Evolutionary conservation across 176 grass and related monocot species (phyloP).

Genomic region (Leersia perrieri): DNA sequence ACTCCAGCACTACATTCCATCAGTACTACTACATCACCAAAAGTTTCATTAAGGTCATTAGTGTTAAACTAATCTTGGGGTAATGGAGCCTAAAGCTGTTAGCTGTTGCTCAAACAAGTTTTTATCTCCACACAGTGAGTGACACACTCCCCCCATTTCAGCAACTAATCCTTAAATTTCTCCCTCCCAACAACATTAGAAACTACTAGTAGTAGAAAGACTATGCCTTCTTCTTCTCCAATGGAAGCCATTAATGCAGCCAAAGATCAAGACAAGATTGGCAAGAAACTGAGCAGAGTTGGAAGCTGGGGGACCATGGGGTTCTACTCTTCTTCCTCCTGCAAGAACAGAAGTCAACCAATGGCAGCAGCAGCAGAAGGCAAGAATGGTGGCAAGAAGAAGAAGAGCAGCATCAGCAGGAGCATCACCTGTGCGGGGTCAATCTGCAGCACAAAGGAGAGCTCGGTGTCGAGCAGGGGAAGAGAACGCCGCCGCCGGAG

Average conservation of each 20-base stretch:
- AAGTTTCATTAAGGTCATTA: conserved; percentile 31
- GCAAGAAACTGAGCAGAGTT: conserved; percentile 29
- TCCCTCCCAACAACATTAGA: too few relatives aligned
- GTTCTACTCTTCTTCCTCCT: conserved; percentile 22
- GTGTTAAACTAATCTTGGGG: conserved; percentile 45
- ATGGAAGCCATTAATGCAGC: conserved; percentile 46
- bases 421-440: conserved; percentile 46
- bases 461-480: conserved; percentile 24
- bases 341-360: conserved; percentile 27
- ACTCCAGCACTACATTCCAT: conserved; percentile 3
- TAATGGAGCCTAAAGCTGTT: conserved; percentile 33
- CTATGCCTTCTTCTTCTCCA: conserved; percentile 37
- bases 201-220: too few relatives aligned
- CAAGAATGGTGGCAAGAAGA: conserved; percentile 13
- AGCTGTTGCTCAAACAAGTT: background rate
- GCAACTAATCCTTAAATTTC: background rate
- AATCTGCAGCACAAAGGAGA: conserved; percentile 61
- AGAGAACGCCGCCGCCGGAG: background rate
- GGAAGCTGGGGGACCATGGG: conserved; percentile 19
- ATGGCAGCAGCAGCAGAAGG: background rate
- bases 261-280: conserved; percentile 1
- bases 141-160: conserved; percentile 11
- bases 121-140: background rate
- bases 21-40: conserved; percentile 22
- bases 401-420: conserved; percentile 27